A percentile compares a stretch with the other conserved stretches of the same genome.
phyloP scores from a whole-genome alignment of 345 rosid genomes.

The Linum tenue region DNA sequence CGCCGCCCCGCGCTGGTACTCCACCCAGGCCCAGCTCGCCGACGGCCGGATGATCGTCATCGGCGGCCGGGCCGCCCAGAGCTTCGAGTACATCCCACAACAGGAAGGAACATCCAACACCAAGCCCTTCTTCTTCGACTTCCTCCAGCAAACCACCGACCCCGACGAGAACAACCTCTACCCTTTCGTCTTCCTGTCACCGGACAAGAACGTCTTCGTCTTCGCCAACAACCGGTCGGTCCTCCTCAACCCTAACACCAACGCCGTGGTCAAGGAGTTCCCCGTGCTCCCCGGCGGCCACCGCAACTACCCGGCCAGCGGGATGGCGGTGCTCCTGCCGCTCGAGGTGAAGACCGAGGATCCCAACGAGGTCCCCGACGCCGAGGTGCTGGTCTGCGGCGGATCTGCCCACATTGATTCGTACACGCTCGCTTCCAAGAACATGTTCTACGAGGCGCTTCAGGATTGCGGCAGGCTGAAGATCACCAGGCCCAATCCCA shows the following conservation, averaged over 20 bases:
- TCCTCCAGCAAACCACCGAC: constrained; percentile 42
- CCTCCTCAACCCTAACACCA: not conserved
- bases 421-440: constrained; percentile 19
- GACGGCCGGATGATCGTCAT: constrained; percentile 66
- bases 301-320: too few relatives aligned
- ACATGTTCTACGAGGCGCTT: constrained; percentile 29
- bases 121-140: constrained; percentile 27
- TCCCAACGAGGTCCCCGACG: not conserved
- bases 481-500: not conserved
- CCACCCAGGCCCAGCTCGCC: constrained; percentile 62
- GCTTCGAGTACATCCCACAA: constrained; percentile 63
- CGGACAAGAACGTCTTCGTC: constrained; percentile 72
- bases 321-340: too few relatives aligned
- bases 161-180: constrained; percentile 65
- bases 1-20: constrained; percentile 66
- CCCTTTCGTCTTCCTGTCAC: constrained; percentile 66
- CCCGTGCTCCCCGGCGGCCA: too few relatives aligned
- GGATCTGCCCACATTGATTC: constrained; percentile 39
- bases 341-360: too few relatives aligned
- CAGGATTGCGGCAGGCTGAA: constrained; percentile 46
- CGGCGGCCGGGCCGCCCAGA: constrained; percentile 65
- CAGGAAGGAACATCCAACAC: constrained; percentile 37
- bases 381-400: constrained; percentile 56
- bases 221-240: constrained; percentile 55
- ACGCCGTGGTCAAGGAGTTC: too few relatives aligned